Percentiles rank a stretch among this genome's conserved stretches.
Conservation (phyloP, 2,329 filamentous ascomycete genomes). For the Pseudopyricularia javanii region DNA sequence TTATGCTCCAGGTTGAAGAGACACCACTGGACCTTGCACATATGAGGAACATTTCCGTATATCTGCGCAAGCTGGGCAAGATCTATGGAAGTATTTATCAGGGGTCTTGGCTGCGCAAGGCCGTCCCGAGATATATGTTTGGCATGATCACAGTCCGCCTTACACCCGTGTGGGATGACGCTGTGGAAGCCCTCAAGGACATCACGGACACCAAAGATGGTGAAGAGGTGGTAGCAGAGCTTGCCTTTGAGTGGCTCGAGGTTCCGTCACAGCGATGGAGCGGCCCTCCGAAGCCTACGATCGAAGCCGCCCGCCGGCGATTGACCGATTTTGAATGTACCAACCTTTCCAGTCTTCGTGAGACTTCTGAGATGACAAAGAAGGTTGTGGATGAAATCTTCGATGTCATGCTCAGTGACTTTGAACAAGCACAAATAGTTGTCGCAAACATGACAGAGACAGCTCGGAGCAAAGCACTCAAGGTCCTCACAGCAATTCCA, state of each 20-base stretch:
- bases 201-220: constrained; percentile 59
- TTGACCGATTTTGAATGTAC: constrained; percentile 76
- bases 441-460: constrained; percentile 37
- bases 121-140: constrained; percentile 75
- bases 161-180: constrained; percentile 78
- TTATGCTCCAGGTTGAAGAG: constrained; percentile 70
- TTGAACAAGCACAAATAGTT: constrained; percentile 50
- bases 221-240: constrained; percentile 57
- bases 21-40: constrained; percentile 67
- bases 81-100: constrained; percentile 47
- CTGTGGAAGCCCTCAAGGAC: constrained; percentile 60
- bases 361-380: constrained; percentile 36
- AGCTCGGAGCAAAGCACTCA: constrained; percentile 66
- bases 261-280: constrained; percentile 42
- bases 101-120: constrained; percentile 53
- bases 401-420: constrained; percentile 47
- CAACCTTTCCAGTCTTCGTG: constrained; percentile 51
- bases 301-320: constrained; percentile 19
- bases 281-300: constrained; percentile 16
- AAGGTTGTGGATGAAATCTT: constrained; percentile 38
- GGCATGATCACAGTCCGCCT: constrained; percentile 80
- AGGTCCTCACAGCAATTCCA: constrained; percentile 62
- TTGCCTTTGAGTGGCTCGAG: constrained; percentile 70
- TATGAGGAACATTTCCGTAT: constrained; percentile 67
- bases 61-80: constrained; percentile 64